Evolutionary conservation across 176 grass and related monocot species (phyloP).

Genomic region (Eleusine indica): DNA sequence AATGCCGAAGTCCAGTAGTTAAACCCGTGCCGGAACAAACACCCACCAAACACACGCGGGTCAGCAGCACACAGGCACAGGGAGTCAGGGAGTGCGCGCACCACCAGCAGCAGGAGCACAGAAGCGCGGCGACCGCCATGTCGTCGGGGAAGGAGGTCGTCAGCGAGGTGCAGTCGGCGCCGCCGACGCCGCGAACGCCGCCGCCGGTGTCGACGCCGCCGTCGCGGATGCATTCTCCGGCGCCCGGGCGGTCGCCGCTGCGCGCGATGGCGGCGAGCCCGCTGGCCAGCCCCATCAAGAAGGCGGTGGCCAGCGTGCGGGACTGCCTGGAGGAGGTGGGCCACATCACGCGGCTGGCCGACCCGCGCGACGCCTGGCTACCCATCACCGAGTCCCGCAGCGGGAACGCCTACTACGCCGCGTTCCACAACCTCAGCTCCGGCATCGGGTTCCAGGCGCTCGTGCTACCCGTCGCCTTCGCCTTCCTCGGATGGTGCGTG

Average conservation of each 20-base stretch:
- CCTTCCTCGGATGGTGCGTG: slow-evolving; percentile 76
- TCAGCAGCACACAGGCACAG: not conserved
- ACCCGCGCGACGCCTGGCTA: slow-evolving; percentile 88
- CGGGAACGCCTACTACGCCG: slow-evolving; percentile 95
- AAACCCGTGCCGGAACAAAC: not conserved
- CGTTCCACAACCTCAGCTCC: slow-evolving; percentile 95
- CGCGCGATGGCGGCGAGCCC: slow-evolving; percentile 59
- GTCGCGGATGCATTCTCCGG: slow-evolving; percentile 66
- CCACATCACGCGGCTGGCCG: slow-evolving; percentile 64
- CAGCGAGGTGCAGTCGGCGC: slow-evolving; percentile 62
- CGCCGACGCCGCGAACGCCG: slow-evolving; percentile 49
- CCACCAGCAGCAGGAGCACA: not conserved
- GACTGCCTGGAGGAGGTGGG: slow-evolving; percentile 72
- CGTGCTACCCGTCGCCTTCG: slow-evolving; percentile 78
- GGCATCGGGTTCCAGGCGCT: slow-evolving; percentile 98
- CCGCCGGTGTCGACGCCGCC: slow-evolving; percentile 61
- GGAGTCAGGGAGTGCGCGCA: not conserved
- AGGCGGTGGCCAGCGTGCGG: slow-evolving; percentile 74
- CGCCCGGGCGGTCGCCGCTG: slow-evolving; percentile 45
- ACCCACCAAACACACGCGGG: not conserved
- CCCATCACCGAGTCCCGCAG: slow-evolving; percentile 96
- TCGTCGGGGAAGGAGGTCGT: slow-evolving; percentile 32
- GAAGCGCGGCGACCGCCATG: slow-evolving; percentile 28
- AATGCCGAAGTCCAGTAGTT: not conserved
- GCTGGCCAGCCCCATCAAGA: slow-evolving; percentile 56